Evolutionary conservation across 495 filamentous ascomycete species (phyloP).

Genomic region (Letharia columbiana): DNA sequence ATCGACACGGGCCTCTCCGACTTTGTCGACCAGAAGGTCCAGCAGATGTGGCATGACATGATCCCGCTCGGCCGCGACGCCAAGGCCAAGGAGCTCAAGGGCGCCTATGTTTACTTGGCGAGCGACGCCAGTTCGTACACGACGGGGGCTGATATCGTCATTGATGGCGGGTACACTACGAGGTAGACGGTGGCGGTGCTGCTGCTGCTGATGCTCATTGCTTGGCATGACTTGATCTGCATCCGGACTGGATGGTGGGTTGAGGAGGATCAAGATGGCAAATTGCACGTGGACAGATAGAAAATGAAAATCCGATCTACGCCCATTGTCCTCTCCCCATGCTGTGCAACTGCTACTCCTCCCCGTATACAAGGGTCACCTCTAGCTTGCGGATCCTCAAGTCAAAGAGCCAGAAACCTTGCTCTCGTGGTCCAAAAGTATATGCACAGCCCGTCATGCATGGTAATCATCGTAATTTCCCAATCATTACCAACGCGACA

Average conservation of each 20-base stretch:
- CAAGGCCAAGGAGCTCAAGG: conserved; percentile 75
- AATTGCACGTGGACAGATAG: background rate
- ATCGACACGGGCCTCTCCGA: conserved; percentile 73
- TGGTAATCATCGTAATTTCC: too few relatives aligned
- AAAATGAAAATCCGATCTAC: background rate
- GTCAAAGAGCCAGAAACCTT: too few relatives aligned
- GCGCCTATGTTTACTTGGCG: conserved; percentile 68
- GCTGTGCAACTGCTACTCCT: background rate
- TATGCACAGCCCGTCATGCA: background rate
- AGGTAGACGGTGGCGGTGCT: conserved; percentile 7
- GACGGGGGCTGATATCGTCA: conserved; percentile 67
- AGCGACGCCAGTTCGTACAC: conserved; percentile 76
- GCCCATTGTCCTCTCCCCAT: background rate
- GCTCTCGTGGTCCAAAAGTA: background rate
- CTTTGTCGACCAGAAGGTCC: conserved; percentile 60
- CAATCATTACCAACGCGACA: too few relatives aligned
- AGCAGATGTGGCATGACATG: conserved; percentile 68
- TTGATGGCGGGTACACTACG: conserved; percentile 52
- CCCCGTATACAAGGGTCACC: background rate
- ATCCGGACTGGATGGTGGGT: background rate
- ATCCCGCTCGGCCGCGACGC: conserved; percentile 69
- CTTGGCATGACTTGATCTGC: too few relatives aligned
- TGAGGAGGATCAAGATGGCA: background rate
- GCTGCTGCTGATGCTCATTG: background rate
- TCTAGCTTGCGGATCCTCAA: background rate